Conservation (phyloP, 2,329 filamentous ascomycete genomes). For the Trichoderma koningiopsis region DNA sequence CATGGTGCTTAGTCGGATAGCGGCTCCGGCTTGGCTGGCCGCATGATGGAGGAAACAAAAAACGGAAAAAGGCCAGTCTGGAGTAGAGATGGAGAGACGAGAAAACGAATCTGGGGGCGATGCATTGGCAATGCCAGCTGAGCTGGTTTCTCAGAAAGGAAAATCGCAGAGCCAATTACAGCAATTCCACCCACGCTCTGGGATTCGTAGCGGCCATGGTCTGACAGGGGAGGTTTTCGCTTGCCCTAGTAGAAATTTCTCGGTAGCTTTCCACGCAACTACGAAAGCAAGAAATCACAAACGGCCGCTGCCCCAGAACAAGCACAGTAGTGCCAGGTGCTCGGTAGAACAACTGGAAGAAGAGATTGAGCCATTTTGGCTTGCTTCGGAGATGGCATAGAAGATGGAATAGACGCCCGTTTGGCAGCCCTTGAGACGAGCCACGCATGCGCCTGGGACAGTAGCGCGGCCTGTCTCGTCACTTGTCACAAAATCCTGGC, state of each 20-base stretch:
- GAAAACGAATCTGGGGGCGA: background rate
- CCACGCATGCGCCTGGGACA: background rate
- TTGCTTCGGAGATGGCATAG: background rate
- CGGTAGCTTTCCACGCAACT: background rate
- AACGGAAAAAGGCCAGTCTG: background rate
- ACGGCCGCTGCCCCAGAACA: background rate
- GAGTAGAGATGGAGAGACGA: background rate
- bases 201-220: background rate
- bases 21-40: conserved; percentile 8
- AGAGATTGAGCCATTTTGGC: background rate
- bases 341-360: background rate
- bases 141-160: background rate
- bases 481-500: conserved; percentile 16
- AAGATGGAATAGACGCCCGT: conserved; percentile 3
- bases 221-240: conserved; percentile 10
- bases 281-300: background rate
- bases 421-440: conserved; percentile 4
- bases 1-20: conserved; percentile 16
- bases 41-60: conserved; percentile 6
- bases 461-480: conserved; percentile 11
- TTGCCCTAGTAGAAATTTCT: background rate
- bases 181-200: background rate
- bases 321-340: background rate
- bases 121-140: background rate
- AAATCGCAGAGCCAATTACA: background rate